Conservation (phyloP, 2,329 filamentous ascomycete species). For the Cadophora malorum region DNA sequence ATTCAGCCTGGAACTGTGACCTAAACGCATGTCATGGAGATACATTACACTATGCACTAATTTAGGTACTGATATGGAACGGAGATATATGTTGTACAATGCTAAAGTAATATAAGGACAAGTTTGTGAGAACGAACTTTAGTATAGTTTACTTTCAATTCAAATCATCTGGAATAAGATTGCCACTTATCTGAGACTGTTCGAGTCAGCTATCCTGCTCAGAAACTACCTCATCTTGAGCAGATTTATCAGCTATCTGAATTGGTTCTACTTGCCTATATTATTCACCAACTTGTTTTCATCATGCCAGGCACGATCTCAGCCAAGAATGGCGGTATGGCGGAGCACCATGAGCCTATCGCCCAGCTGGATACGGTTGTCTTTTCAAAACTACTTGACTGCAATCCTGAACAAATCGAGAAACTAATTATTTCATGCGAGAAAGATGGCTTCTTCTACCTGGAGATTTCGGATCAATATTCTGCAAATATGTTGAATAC, state of each 20-base stretch:
- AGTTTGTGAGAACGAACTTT: too few species aligned
- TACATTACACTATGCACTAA: not conserved
- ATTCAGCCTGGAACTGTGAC: not conserved
- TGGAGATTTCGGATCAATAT: not conserved
- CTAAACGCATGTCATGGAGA: not conserved
- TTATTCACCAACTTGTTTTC: not conserved
- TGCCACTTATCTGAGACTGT: too few species aligned
- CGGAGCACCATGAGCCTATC: not conserved
- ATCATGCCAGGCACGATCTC: not conserved
- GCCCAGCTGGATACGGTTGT: not conserved
- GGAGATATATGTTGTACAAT: not conserved
- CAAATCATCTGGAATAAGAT: too few species aligned
- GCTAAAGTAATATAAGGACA: too few species aligned
- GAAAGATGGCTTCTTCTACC: slow-evolving; percentile 7
- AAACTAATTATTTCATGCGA: not conserved
- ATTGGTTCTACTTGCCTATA: not conserved
- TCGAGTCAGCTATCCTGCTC: too few species aligned
- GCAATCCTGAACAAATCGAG: not conserved
- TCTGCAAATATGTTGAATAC: not conserved
- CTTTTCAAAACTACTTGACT: not conserved
- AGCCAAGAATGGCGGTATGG: not conserved
- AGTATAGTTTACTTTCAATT: too few species aligned
- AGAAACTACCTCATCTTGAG: too few species aligned
- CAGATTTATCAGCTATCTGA: too few species aligned
- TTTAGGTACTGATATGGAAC: not conserved